Conservation (phyloP, 768 basidiomycete species). For the Hericium alpestre region DNA sequence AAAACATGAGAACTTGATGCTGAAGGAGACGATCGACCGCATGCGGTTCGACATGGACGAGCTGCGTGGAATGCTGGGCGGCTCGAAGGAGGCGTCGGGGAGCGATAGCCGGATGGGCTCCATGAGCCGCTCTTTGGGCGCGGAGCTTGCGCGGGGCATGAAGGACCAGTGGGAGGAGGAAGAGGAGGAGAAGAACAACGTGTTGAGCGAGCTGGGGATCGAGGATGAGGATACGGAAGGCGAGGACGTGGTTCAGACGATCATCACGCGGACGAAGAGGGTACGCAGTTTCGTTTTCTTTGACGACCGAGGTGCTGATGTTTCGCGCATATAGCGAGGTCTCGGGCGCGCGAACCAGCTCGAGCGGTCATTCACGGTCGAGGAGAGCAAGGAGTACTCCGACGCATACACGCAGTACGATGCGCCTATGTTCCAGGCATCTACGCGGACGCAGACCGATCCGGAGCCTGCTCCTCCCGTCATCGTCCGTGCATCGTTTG, state of each 20-base stretch:
- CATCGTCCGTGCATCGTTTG: slow-evolving; percentile 31
- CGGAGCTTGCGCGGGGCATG: slow-evolving; percentile 59
- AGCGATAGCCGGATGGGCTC: slow-evolving; percentile 43
- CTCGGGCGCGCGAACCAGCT: slow-evolving; percentile 45
- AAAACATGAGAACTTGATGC: slow-evolving; percentile 85
- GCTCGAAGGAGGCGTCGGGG: slow-evolving; percentile 23
- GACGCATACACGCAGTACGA: slow-evolving; percentile 70
- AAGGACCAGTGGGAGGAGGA: slow-evolving; percentile 31
- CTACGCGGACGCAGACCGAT: slow-evolving; percentile 50
- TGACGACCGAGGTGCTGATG: background rate
- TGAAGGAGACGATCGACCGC: slow-evolving; percentile 94
- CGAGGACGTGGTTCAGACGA: slow-evolving; percentile 76
- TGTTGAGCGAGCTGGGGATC: slow-evolving; percentile 25
- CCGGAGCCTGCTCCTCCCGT: slow-evolving; percentile 37
- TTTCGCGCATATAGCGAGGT: slow-evolving; percentile 21
- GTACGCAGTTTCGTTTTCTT: slow-evolving; percentile 24
- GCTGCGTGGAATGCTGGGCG: slow-evolving; percentile 46
- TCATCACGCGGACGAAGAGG: slow-evolving; percentile 77
- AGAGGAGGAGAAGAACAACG: slow-evolving; percentile 22
- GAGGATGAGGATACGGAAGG: slow-evolving; percentile 46
- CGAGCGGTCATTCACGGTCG: slow-evolving; percentile 31
- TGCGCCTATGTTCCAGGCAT: slow-evolving; percentile 35
- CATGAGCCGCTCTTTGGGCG: slow-evolving; percentile 66
- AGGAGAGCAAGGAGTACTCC: slow-evolving; percentile 65
- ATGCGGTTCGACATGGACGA: slow-evolving; percentile 93